Conservation (phyloP, 345 rosid genomes). For the Viola odorata region DNA sequence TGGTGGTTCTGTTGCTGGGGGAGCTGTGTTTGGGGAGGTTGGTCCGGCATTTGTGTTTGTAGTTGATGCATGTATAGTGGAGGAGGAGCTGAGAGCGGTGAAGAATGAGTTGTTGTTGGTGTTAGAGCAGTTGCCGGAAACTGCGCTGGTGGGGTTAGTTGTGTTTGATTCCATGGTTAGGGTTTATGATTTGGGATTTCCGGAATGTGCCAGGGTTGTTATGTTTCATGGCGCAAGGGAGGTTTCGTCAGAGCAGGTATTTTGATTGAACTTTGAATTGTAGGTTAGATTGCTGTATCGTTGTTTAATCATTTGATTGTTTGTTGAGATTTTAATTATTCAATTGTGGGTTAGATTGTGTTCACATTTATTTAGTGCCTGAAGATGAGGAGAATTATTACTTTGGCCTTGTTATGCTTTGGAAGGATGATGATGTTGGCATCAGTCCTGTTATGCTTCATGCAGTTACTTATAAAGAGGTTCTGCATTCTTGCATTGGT, state of each 20-base stretch:
- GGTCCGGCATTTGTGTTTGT: slow-evolving; percentile 92
- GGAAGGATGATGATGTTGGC: too few relatives aligned
- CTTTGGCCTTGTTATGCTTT: too few relatives aligned
- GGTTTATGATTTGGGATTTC: slow-evolving; percentile 73
- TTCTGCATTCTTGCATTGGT: too few relatives aligned
- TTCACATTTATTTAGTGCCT: too few relatives aligned
- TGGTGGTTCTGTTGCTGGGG: slow-evolving; percentile 19
- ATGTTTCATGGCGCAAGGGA: slow-evolving; percentile 76
- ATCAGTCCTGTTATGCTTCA: too few relatives aligned
- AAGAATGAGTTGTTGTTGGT: slow-evolving; percentile 66
- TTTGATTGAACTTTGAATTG: background rate
- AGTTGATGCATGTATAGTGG: slow-evolving; percentile 61
- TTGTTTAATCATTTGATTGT: background rate
- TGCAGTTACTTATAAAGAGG: too few relatives aligned
- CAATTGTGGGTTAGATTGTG: too few relatives aligned
- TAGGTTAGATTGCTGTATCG: background rate
- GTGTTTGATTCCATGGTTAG: slow-evolving; percentile 82
- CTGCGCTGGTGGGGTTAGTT: slow-evolving; percentile 59
- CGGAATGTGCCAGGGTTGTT: slow-evolving; percentile 64
- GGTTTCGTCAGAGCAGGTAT: slow-evolving; percentile 70
- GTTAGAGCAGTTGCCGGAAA: slow-evolving; percentile 79
- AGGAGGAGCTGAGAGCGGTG: slow-evolving; percentile 65
- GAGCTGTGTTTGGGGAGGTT: slow-evolving; percentile 18
- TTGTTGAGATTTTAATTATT: too few relatives aligned
- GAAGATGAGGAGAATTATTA: too few relatives aligned